Conservation (phyloP, 805 yeast species). For the Saccharomycopsis guyanensis region DNA sequence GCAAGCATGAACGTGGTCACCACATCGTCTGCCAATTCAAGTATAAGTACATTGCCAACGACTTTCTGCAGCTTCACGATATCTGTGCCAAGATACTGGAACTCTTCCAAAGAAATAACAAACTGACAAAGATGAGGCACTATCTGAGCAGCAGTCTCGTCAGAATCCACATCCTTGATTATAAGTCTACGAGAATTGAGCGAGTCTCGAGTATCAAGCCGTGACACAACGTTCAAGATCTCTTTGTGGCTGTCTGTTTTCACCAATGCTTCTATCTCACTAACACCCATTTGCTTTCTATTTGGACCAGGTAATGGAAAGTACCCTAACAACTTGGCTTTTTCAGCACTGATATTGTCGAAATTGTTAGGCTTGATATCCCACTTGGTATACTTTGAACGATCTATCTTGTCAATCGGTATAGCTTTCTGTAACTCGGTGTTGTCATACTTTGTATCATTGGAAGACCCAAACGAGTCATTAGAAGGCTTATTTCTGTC, state of each 20-base stretch:
- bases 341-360: slow-evolving; percentile 64
- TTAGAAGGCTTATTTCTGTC: slow-evolving; percentile 16
- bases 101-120: slow-evolving; percentile 34
- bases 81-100: slow-evolving; percentile 33
- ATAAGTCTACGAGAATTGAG: slow-evolving; percentile 24
- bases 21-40: slow-evolving; percentile 44
- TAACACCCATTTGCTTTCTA: slow-evolving; percentile 28
- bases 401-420: slow-evolving; percentile 44
- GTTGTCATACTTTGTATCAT: slow-evolving; percentile 16
- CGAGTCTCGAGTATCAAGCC: slow-evolving; percentile 26
- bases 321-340: slow-evolving; percentile 72
- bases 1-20: slow-evolving; percentile 50
- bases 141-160: slow-evolving; percentile 28
- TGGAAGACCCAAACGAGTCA: not conserved
- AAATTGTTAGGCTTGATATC: slow-evolving; percentile 66
- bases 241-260: slow-evolving; percentile 11
- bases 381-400: slow-evolving; percentile 50
- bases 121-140: slow-evolving; percentile 39
- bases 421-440: slow-evolving; percentile 33
- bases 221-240: slow-evolving; percentile 22
- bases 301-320: slow-evolving; percentile 65
- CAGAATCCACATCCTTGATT: slow-evolving; percentile 16
- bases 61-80: slow-evolving; percentile 27
- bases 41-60: slow-evolving; percentile 33
- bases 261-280: slow-evolving; percentile 7